Percentiles rank a stretch among this genome's conserved stretches.
phyloP scores from a whole-genome alignment of 2,329 filamentous ascomycete species.

The Hymenoscyphus fraxineus region DNA sequence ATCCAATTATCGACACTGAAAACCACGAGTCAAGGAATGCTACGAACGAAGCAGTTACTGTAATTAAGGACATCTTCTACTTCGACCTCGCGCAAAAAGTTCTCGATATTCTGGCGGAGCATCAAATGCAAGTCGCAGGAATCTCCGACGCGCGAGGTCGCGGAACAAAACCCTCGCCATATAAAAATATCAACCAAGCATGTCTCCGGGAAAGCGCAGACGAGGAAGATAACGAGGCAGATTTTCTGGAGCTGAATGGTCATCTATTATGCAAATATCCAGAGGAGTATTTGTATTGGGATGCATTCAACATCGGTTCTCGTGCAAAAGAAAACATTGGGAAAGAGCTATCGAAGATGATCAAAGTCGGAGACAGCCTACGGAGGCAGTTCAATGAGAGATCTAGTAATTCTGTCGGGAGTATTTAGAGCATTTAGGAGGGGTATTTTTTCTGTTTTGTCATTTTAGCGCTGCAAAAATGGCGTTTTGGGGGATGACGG shows the following conservation, averaged over 20 bases:
- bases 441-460: neutral
- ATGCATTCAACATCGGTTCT: slow-evolving; percentile 44
- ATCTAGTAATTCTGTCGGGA: neutral
- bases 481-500: neutral
- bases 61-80: slow-evolving; percentile 39
- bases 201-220: slow-evolving; percentile 25
- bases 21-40: neutral
- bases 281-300: slow-evolving; percentile 50
- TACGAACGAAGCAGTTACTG: neutral
- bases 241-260: slow-evolving; percentile 22
- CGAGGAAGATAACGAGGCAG: slow-evolving; percentile 16
- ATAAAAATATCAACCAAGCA: slow-evolving; percentile 22
- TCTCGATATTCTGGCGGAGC: slow-evolving; percentile 45
- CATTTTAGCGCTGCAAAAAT: neutral
- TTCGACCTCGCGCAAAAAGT: slow-evolving; percentile 42
- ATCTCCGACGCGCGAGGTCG: slow-evolving; percentile 43
- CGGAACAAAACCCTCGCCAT: slow-evolving; percentile 35
- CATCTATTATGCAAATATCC: slow-evolving; percentile 37
- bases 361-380: slow-evolving; percentile 21
- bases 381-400: slow-evolving; percentile 10
- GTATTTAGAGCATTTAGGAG: slow-evolving; percentile 4
- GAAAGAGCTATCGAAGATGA: slow-evolving; percentile 28
- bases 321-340: slow-evolving; percentile 38
- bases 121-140: slow-evolving; percentile 43
- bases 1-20: neutral